Base-by-base conservation (phyloP, 305 asterid species). In the Plantago lanceolata region DNA sequence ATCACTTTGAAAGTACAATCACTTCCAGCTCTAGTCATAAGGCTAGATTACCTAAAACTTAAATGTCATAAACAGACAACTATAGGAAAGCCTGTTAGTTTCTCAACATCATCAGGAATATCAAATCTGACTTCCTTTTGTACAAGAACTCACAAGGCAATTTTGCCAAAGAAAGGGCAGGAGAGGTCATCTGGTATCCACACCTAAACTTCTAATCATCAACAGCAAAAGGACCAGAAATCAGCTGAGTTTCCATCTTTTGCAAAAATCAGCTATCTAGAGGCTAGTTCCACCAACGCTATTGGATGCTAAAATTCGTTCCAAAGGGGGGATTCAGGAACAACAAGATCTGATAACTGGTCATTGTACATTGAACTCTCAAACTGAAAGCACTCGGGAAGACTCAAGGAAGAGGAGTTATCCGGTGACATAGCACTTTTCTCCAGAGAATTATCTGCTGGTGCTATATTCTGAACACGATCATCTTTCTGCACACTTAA, bases 261-360 rank as follows among this genome's bases (percentile, higher is more conserved):
- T 53, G 40, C 48, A 14, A 19, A 59, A 65, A 67, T 72, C 69
- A 81, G 55, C 76, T 56, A 65, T 77, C 84, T 74, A 81, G 54
- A 74, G 60, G 70, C 69, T 66, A 61, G 87, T 85, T 63, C 79
- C 69, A 71, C 81, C 90, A 37, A 68, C 68, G 78, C 67, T 67
- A 82, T 70, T 57, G 74, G 87, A 35, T 85, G 84, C 19, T 88
- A 75, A 60, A 37, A 69, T 8, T 33, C 73, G 62, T 74, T 72
- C 78, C 80, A 65, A 59, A 57, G 80, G 40, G 82, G 77, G 29
- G 88, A 75, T 28, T 64, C 57, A 65, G 79, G 70, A 61, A 48
- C 78, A 47, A 68, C 83, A 60, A 74, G 47, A 43, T 70, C 84
- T 37, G 81, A 65, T 48, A 75, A 59, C 58, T 69, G 70, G 66